Conservation (phyloP, 2,329 filamentous ascomycete species). For the Hypoxylon sp. region DNA sequence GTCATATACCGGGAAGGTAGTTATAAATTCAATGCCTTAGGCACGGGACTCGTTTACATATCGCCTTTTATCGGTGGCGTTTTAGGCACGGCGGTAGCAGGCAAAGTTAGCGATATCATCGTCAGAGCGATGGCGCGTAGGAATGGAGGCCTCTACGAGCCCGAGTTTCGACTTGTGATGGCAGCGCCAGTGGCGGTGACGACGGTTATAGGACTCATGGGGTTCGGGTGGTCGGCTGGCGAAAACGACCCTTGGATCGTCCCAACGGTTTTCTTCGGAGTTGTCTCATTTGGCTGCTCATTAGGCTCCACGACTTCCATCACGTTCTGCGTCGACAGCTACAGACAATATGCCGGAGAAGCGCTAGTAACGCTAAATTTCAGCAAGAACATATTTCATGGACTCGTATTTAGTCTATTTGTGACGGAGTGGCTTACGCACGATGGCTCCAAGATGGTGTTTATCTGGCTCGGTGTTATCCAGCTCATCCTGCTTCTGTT, state of each 20-base stretch:
- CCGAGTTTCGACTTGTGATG: conserved; percentile 94
- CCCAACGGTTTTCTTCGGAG: conserved; percentile 91
- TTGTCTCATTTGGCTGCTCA: conserved; percentile 92
- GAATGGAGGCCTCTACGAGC: conserved; percentile 96
- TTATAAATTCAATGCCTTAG: conserved; percentile 86
- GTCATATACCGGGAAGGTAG: conserved; percentile 79
- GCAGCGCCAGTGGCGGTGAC: conserved; percentile 81
- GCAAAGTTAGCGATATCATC: conserved; percentile 87
- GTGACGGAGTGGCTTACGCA: conserved; percentile 85
- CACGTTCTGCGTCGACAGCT: conserved; percentile 94
- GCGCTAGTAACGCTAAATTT: conserved; percentile 96
- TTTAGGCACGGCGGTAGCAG: conserved; percentile 91
- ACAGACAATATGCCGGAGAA: conserved; percentile 93
- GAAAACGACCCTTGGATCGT: conserved; percentile 86
- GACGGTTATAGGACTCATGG: conserved; percentile 90
- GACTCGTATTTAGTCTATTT: conserved; percentile 89
- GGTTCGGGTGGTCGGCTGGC: conserved; percentile 93
- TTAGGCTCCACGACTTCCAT: conserved; percentile 92
- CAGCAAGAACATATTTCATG: conserved; percentile 93
- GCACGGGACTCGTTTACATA: conserved; percentile 89
- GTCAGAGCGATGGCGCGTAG: conserved; percentile 84
- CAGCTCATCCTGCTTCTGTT: conserved; percentile 81
- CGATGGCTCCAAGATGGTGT: conserved; percentile 83
- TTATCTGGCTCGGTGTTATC: conserved; percentile 86
- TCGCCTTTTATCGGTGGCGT: conserved; percentile 91